phyloP scores from a whole-genome alignment of 2,329 filamentous ascomycete genomes.

The Colletotrichum shisoi region DNA sequence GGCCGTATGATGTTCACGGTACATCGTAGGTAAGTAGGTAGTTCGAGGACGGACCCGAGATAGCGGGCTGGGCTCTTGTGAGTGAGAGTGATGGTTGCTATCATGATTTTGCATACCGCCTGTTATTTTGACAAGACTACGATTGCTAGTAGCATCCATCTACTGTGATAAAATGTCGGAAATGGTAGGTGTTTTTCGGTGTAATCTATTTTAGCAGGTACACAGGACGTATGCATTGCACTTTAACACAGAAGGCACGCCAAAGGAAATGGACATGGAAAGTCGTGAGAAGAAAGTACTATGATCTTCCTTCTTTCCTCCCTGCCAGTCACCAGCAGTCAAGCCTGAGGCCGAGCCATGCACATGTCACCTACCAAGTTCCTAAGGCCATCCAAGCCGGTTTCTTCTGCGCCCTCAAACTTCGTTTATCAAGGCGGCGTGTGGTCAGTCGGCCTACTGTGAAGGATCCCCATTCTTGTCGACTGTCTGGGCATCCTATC shows the following conservation, averaged over 20 bases:
- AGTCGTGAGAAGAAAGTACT: background rate
- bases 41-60: conserved; percentile 14
- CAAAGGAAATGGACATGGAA: background rate
- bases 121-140: conserved; percentile 6
- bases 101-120: conserved; percentile 21
- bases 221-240: too few relatives aligned
- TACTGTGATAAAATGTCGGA: too few relatives aligned
- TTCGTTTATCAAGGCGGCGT: background rate
- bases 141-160: background rate
- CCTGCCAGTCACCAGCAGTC: conserved; percentile 2
- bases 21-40: background rate
- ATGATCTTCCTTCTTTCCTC: conserved; percentile 4
- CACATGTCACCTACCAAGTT: background rate
- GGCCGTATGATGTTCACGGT: background rate
- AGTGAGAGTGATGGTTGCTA: conserved; percentile 7
- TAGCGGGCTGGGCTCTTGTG: background rate
- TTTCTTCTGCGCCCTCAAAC: conserved; percentile 5
- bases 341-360: conserved; percentile 5
- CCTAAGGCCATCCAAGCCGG: background rate
- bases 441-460: conserved; percentile 4
- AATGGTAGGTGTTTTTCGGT: too few relatives aligned
- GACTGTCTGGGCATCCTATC: conserved; percentile 1
- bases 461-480: conserved; percentile 5
- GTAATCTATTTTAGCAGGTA: too few relatives aligned
- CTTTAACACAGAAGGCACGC: too few relatives aligned